Percentiles rank a stretch among this genome's conserved stretches.
phyloP scores from a whole-genome alignment of 2,329 filamentous ascomycete genomes.

The Trichoderma breve region DNA sequence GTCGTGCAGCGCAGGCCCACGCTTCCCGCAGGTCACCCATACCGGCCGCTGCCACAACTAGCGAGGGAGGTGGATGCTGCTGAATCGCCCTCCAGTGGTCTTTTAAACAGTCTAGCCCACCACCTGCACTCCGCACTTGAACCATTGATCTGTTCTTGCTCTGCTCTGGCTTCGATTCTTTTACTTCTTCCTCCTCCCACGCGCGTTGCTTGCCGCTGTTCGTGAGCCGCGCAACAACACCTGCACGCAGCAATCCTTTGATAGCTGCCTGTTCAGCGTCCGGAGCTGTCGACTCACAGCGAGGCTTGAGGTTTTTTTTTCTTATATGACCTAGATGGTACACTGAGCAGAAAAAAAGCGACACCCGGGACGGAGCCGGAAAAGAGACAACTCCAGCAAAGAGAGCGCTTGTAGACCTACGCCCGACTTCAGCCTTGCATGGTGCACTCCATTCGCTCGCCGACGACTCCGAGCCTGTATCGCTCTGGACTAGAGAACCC shows the following conservation, averaged over 20 bases:
- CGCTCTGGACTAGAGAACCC: constrained; percentile 11
- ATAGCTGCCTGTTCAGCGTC: background rate
- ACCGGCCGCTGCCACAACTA: background rate
- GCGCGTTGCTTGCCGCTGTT: background rate
- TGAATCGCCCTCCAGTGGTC: too few relatives aligned
- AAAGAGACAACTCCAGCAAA: background rate
- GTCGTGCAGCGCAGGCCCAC: background rate
- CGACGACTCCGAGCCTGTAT: constrained; percentile 10
- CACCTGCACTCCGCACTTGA: constrained; percentile 21
- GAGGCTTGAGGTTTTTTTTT: background rate
- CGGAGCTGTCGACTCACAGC: background rate
- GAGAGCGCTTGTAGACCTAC: background rate
- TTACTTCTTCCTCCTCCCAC: background rate
- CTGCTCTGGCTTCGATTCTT: background rate
- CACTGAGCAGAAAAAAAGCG: background rate
- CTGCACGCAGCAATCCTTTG: background rate
- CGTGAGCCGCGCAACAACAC: constrained; percentile 11
- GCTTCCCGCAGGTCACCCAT: background rate
- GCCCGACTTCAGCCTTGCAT: constrained; percentile 15
- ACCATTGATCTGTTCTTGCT: constrained; percentile 1
- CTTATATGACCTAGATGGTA: background rate
- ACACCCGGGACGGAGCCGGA: background rate
- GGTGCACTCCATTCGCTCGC: background rate
- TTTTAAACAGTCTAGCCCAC: background rate
- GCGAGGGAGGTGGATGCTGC: background rate